Percentiles rank a stretch among this genome's conserved stretches.
Conservation (phyloP, 139 green algal species). For the Chlorella sp. region DNA sequence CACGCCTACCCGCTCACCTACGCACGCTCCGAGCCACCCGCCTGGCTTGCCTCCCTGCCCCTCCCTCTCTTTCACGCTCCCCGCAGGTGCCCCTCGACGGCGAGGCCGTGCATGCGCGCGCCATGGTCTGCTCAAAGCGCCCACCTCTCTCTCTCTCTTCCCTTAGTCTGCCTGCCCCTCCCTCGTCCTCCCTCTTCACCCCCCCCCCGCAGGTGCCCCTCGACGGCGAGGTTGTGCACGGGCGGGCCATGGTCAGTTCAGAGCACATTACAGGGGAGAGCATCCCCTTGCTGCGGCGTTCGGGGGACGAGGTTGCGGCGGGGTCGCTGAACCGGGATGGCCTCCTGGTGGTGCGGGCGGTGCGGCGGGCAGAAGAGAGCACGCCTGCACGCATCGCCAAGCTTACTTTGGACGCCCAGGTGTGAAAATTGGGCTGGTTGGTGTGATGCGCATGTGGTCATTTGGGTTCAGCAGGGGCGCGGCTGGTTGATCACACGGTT, state of each 20-base stretch:
- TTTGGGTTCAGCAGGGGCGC: background rate
- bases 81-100: background rate
- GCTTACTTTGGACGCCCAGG: constrained; percentile 79
- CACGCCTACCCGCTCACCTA: background rate
- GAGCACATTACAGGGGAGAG: constrained; percentile 79
- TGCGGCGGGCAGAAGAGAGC: constrained; percentile 58
- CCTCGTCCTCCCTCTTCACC: background rate
- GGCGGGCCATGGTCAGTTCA: constrained; percentile 68
- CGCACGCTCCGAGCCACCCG: no score
- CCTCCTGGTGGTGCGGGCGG: constrained; percentile 73
- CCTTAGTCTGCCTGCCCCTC: background rate
- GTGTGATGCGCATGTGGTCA: no score
- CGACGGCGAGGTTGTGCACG: constrained; percentile 80
- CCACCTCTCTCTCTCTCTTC: background rate
- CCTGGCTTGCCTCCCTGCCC: background rate
- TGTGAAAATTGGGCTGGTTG: constrained; percentile 3
- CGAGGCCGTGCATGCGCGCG: background rate
- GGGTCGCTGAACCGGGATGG: constrained; percentile 67
- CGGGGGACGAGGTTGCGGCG: constrained; percentile 42
- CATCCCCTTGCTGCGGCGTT: constrained; percentile 18
- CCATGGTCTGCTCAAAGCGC: background rate
- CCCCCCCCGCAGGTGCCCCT: constrained; percentile 70
- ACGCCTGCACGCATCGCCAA: constrained; percentile 85
- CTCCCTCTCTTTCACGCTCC: background rate
- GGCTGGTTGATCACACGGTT: background rate